phyloP scores from a whole-genome alignment of 2,329 filamentous ascomycete genomes.

The Botrytis porri region DNA sequence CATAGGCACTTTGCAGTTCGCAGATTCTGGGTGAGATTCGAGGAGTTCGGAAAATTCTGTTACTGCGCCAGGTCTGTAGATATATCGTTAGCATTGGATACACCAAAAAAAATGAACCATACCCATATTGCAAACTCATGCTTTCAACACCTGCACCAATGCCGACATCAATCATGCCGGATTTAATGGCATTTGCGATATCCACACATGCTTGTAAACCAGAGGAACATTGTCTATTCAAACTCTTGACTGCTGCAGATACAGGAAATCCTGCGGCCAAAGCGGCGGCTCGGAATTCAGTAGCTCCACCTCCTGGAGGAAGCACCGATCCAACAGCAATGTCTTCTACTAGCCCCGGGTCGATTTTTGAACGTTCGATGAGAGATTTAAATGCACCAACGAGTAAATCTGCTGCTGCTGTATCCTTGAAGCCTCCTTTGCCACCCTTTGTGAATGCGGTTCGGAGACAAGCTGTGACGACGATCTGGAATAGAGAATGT shows the following conservation, averaged over 20 bases:
- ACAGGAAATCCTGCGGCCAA: slow-evolving; percentile 90
- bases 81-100: slow-evolving; percentile 13
- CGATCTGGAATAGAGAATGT: slow-evolving; percentile 54
- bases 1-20: slow-evolving; percentile 98
- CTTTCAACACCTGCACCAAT: slow-evolving; percentile 94
- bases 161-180: slow-evolving; percentile 93
- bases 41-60: slow-evolving; percentile 89
- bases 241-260: slow-evolving; percentile 74
- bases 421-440: slow-evolving; percentile 95
- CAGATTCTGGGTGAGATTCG: slow-evolving; percentile 74
- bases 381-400: slow-evolving; percentile 78
- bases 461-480: slow-evolving; percentile 88
- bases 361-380: slow-evolving; percentile 81
- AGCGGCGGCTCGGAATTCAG: slow-evolving; percentile 91
- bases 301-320: slow-evolving; percentile 88
- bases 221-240: slow-evolving; percentile 94
- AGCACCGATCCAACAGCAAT: slow-evolving; percentile 90
- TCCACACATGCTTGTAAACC: slow-evolving; percentile 91
- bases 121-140: slow-evolving; percentile 93
- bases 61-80: slow-evolving; percentile 70
- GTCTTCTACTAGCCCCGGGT: slow-evolving; percentile 85
- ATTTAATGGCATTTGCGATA: slow-evolving; percentile 86
- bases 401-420: slow-evolving; percentile 79
- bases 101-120: slow-evolving; percentile 37
- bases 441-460: slow-evolving; percentile 91